Evolutionary conservation across 371 early-diverging fungal genomes (phyloP).

Genomic region (Haplosporangium sp.): DNA sequence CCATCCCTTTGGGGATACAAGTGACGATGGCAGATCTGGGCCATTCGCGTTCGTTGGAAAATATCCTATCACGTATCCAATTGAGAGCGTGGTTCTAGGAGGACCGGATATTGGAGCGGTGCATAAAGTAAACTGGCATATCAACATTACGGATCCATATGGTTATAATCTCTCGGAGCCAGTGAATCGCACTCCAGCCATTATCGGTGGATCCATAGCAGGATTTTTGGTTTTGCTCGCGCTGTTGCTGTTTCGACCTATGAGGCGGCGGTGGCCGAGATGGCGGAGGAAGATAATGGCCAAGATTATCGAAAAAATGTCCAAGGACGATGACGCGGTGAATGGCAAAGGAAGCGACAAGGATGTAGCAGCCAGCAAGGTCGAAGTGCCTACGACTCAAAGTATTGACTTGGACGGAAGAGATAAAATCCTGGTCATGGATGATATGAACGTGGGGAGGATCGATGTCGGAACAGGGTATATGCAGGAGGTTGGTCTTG

Average conservation of each 20-base stretch:
- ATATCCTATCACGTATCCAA: neutral
- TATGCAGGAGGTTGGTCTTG: constrained; percentile 13
- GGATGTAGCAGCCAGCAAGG: constrained; percentile 7
- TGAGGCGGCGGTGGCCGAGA: constrained; percentile 18
- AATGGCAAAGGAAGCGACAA: neutral
- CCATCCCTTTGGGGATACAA: constrained; percentile 14
- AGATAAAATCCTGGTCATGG: constrained; percentile 22
- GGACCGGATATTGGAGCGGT: neutral
- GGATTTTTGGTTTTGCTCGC: constrained; percentile 6
- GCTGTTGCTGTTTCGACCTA: neutral
- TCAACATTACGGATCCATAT: constrained; percentile 20
- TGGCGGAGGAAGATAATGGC: constrained; percentile 8
- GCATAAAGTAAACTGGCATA: neutral
- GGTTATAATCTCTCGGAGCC: neutral
- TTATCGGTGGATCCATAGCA: constrained; percentile 22
- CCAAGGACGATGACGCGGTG: neutral
- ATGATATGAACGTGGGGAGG: constrained; percentile 9
- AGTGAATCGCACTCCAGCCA: constrained; percentile 8
- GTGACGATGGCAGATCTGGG: neutral
- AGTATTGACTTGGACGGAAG: constrained; percentile 6
- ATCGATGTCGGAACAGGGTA: constrained; percentile 6
- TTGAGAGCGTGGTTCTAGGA: neutral
- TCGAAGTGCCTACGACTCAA: constrained; percentile 4
- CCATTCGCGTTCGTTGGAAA: constrained; percentile 12
- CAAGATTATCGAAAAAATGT: constrained; percentile 14